Evolutionary conservation across 2,329 filamentous ascomycete genomes (phyloP), one percentile per base, ranked within the genome.

Genomic region (Diaporthe australafricana): DNA sequence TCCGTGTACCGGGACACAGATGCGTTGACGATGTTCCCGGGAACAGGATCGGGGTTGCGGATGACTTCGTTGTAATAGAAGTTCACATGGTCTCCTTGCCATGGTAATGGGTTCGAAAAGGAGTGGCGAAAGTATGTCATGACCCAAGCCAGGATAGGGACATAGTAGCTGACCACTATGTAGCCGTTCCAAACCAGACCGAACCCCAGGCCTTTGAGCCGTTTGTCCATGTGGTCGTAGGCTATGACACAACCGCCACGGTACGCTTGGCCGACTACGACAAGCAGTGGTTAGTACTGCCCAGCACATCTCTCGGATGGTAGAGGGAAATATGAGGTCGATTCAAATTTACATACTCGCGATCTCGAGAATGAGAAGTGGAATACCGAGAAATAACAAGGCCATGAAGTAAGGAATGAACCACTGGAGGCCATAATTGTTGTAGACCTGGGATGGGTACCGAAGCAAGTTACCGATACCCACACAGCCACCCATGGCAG

Each of bases 61-160:
- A 60, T 60, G 56, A 60, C 56, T 5, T 60, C 56, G 22, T 42
- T 60, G 38, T 45, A 60, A 16, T 60, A 42, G 38, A 60, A 60
- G 22, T 60, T 42, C 35, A 60, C 22, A 7, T 45, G 56, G 17
- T 60, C 56, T 8, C 56, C 56, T 22, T 60, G 56, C 56, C 56
- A 60, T 2, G 56, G 56, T 7, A 60, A 22, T 11, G 56, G 56
- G 22, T 27, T 60, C 16, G 35, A 60, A 17, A 60, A 60, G 22
- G 56, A 60, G 56, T 60, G 35, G 11, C 56, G 56, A 8, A 60
- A 60, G 25, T 42, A 60, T 0, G 16, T 3, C 56, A 60, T 60
- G 38, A 60, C 38, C 56, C 56, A 60, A 8, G 56, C 38, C 2
- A 60, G 56, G 56, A 60, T 60, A 2, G 56, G 56, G 20, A 60